Percentiles rank a stretch among this genome's conserved stretches.
phyloP scores from a whole-genome alignment of 331 rosid genomes.

The Pyracantha coccinea region DNA sequence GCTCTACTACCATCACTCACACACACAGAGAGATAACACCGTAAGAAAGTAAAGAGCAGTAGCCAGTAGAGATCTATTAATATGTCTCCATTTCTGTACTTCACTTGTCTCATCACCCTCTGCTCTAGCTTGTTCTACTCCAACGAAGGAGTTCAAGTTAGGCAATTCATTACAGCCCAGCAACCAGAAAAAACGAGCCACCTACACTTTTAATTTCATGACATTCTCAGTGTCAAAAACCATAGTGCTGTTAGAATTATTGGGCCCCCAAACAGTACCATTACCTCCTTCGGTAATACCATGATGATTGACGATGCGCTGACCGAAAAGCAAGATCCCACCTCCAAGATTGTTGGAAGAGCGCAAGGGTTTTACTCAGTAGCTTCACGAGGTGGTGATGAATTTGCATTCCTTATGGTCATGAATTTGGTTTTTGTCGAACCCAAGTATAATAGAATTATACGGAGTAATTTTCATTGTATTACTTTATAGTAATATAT shows the following conservation, averaged over 20 bases:
- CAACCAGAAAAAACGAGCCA: slow-evolving; percentile 10
- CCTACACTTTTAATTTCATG: slow-evolving; percentile 55
- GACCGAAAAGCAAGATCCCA: slow-evolving; percentile 32
- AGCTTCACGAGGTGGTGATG: slow-evolving; percentile 15
- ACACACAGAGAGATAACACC: neutral
- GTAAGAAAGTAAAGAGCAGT: neutral
- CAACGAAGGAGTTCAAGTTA: slow-evolving; percentile 17
- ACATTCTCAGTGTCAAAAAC: slow-evolving; percentile 20
- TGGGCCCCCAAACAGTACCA: neutral
- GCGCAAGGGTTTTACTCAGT: slow-evolving; percentile 49
- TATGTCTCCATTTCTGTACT: slow-evolving; percentile 16
- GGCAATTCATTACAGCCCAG: slow-evolving; percentile 8
- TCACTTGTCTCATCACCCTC: slow-evolving; percentile 15
- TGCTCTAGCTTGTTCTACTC: slow-evolving; percentile 5
- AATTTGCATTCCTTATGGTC: slow-evolving; percentile 24
- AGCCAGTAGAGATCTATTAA: neutral
- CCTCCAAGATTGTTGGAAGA: slow-evolving; percentile 33
- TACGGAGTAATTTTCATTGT: too few relatives aligned
- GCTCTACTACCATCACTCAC: neutral
- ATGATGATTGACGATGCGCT: slow-evolving; percentile 27
- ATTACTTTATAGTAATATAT: too few relatives aligned
- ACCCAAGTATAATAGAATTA: slow-evolving; percentile 11
- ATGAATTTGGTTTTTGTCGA: slow-evolving; percentile 28
- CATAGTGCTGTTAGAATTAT: slow-evolving; percentile 30
- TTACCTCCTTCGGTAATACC: slow-evolving; percentile 23